Base-by-base conservation (phyloP, 140 eudicot species). In the Erigeron philadelphicus region DNA sequence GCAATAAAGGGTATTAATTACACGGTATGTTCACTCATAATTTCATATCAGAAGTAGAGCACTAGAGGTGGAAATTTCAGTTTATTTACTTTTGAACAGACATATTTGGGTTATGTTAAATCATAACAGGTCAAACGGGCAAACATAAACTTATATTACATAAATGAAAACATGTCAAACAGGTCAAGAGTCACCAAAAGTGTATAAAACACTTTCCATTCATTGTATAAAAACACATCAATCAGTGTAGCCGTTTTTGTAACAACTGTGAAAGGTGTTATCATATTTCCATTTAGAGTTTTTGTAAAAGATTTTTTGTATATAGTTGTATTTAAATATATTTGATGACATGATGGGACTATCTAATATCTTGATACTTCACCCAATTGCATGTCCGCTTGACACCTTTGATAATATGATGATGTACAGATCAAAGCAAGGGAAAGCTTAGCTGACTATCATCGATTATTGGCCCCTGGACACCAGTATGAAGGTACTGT, bases 391-490 rank as follows among this genome's bases (percentile, higher is more conserved):
- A 17, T 66, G 53, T 47, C 62, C 38, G 1, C 56, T 43, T 63
- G 63, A 68, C 72, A 41, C 54, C 11, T 66, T 25, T 52, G 19
- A 44, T 55, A 18, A 61, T 38, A 16, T 25, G 46, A 58, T 66
- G 46, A 16, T 38, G 60, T 63, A 66, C 96, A 91, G 97, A 67
- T 85, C 40, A 74, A 82, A 75, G 95, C 96, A 6, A 69, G 84
- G 47, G 84, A 81, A 74, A 60, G 70, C 41, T 80, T 88, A 68
- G 96, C 89, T 68, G 96, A 91, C 82, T 91, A 88, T 73, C 93
- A 87, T 78, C 95, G 97, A 16, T 65, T 88, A 75, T 76, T 88
- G 61, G 87, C 82, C 50, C 97, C 97, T 49, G 82, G 95, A 46
- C 87, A 67, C 52, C 82, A 75, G 52, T 91, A 91, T 53, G 87